Base-by-base conservation (phyloP, 2,329 filamentous ascomycete species). In the Botrytis squamosa region DNA sequence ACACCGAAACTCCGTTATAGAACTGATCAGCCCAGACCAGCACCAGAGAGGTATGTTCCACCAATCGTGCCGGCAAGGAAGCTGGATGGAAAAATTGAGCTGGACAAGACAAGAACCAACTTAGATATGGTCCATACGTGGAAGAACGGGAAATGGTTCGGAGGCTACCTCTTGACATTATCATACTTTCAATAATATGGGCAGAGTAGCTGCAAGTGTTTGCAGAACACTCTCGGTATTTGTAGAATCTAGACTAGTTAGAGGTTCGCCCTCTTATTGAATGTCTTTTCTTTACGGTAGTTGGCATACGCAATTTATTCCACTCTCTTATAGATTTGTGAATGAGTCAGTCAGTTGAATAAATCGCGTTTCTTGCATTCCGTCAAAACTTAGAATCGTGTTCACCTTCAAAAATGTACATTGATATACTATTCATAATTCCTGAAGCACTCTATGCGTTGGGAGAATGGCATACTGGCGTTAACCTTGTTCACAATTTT, bases 131-230 rank as follows among this genome's bases (percentile, higher is more conserved):
- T 57, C 6, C 14, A 57, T 18, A 57, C 6, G 16, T 33, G 52
- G 14, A 18, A 14, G 14, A 8, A 57, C 4, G 6, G 14, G 3
- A 16, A 8, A 29, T 9, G 52, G 14, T 8, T 57, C 12, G 10
- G 18, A 9, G 3, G 3, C 18, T 29, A 57, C 3, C 52, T 57
- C 18, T 57, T 18, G 14, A 1, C 1, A 57, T 8, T 57, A 29
- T 18, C 12, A 3, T 3, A 5, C 3, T 0, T 18, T 5, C 14
- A 29, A 9, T 1, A 29, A 33, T 9, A 18, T 18, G 14, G 14
- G 52, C n/a, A 18, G n/a, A 29, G n/a, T 29, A 57, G 14, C 14
- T 29, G 52, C 52, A 16, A 18, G 52, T 29, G 7, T 18, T 55
- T 29, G 2, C 14, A 57, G 14, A 57, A 14, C 5, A 29, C 14